Conservation (phyloP, 2,329 filamentous ascomycete species). For the Capronia epimyces region DNA sequence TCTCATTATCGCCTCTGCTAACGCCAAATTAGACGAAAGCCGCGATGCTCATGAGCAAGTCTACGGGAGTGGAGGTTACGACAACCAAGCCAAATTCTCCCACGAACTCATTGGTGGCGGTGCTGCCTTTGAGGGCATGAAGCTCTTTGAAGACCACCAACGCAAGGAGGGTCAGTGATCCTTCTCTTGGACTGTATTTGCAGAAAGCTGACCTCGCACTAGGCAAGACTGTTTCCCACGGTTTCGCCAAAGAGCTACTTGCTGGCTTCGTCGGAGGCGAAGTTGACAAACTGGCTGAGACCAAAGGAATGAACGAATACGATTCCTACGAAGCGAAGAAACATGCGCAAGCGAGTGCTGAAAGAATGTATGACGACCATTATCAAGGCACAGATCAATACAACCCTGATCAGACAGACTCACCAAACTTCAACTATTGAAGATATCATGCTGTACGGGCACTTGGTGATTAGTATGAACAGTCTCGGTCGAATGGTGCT, state of each 20-base stretch:
- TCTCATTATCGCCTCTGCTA: not conserved
- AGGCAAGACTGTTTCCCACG: slow-evolving; percentile 67
- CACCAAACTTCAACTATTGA: slow-evolving; percentile 35
- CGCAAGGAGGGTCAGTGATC: slow-evolving; percentile 57
- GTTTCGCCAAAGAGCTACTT: slow-evolving; percentile 70
- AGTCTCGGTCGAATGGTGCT: slow-evolving; percentile 4
- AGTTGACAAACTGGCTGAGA: slow-evolving; percentile 69
- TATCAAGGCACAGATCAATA: slow-evolving; percentile 52
- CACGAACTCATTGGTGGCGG: slow-evolving; percentile 72
- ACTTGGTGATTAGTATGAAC: slow-evolving; percentile 1
- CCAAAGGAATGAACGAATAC: slow-evolving; percentile 58
- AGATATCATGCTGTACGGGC: too few species aligned
- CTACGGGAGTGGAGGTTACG: slow-evolving; percentile 41
- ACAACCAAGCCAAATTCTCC: slow-evolving; percentile 59
- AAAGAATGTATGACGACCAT: slow-evolving; percentile 58
- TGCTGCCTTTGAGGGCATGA: slow-evolving; percentile 73
- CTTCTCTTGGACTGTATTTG: not conserved
- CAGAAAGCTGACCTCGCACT: not conserved
- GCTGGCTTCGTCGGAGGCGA: slow-evolving; percentile 67
- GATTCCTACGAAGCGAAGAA: slow-evolving; percentile 56
- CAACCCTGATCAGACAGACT: slow-evolving; percentile 43
- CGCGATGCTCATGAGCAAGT: slow-evolving; percentile 52
- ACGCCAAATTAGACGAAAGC: slow-evolving; percentile 42
- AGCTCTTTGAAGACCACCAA: slow-evolving; percentile 71
- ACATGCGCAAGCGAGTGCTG: slow-evolving; percentile 54